Evolutionary conservation across 768 basidiomycete genomes (phyloP).

Genomic region (Amanita inopinata): DNA sequence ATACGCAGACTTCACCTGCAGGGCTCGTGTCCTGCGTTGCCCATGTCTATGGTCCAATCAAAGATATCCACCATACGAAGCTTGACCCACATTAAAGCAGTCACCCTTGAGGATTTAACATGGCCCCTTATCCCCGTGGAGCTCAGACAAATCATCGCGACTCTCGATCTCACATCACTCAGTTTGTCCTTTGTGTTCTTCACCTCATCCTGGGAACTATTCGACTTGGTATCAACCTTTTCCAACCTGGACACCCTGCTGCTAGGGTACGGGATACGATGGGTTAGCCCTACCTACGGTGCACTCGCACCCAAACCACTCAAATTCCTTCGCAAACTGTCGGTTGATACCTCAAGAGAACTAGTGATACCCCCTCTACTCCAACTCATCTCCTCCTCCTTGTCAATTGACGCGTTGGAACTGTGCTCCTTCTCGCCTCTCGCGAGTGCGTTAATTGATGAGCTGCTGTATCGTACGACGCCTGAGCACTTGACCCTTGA

Average conservation of each 20-base stretch:
- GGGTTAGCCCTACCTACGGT: neutral
- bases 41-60: neutral
- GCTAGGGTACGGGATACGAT: neutral
- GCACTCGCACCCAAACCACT: neutral
- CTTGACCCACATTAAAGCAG: neutral
- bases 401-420: conserved; percentile 1
- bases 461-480: conserved; percentile 1
- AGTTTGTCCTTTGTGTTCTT: conserved; percentile 5
- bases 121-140: conserved; percentile 3
- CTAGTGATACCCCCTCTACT: conserved; percentile 3
- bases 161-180: conserved; percentile 5
- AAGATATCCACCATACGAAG: neutral
- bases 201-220: neutral
- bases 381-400: neutral
- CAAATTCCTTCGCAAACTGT: neutral
- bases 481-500: conserved; percentile 5
- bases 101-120: conserved; percentile 5
- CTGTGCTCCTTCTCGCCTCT: neutral
- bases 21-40: conserved; percentile 3
- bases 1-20: conserved; percentile 1
- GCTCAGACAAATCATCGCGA: neutral
- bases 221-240: neutral
- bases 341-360: neutral
- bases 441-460: neutral
- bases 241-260: neutral